Evolutionary conservation across 2,329 filamentous ascomycete genomes (phyloP).

Genomic region (Chrysoporthe deuterocubensis): DNA sequence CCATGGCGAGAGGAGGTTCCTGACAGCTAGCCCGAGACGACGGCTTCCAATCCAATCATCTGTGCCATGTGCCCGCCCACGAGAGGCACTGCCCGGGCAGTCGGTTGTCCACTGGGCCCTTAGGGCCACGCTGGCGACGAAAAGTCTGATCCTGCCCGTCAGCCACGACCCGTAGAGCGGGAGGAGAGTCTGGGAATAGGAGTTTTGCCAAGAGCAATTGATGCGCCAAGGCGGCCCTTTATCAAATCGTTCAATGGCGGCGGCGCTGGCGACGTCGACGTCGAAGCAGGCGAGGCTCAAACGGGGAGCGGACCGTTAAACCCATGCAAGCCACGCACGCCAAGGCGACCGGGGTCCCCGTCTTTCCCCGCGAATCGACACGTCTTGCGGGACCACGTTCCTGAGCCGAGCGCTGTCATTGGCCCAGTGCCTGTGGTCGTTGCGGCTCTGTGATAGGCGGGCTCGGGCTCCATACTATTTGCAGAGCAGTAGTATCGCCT

Average conservation of each 20-base stretch:
- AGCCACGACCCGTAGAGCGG: background rate
- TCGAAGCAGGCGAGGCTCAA: slow-evolving; percentile 22
- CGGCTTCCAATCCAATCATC: slow-evolving; percentile 20
- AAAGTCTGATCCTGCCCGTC: slow-evolving; percentile 6
- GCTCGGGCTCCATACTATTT: background rate
- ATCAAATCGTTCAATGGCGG: background rate
- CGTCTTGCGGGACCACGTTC: slow-evolving; percentile 24
- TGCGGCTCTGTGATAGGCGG: background rate
- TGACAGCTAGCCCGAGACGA: background rate
- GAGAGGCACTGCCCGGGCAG: background rate
- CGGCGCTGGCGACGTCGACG: slow-evolving; percentile 11
- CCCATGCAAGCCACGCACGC: slow-evolving; percentile 16
- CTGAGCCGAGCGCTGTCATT: slow-evolving; percentile 6
- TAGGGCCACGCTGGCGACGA: background rate
- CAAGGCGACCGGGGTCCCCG: background rate
- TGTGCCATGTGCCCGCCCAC: slow-evolving; percentile 14
- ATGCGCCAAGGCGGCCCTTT: slow-evolving; percentile 17
- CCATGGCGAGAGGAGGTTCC: background rate
- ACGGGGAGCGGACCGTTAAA: slow-evolving; percentile 10
- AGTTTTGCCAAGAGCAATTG: background rate
- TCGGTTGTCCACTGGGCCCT: background rate
- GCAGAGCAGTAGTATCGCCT: background rate
- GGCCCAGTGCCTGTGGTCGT: background rate
- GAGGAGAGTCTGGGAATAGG: background rate
- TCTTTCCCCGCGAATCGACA: slow-evolving; percentile 27